Percentiles rank a stretch among this genome's conserved stretches.
phyloP scores from a whole-genome alignment of 2,329 filamentous ascomycete genomes.

The Fusarium fracticaudum region DNA sequence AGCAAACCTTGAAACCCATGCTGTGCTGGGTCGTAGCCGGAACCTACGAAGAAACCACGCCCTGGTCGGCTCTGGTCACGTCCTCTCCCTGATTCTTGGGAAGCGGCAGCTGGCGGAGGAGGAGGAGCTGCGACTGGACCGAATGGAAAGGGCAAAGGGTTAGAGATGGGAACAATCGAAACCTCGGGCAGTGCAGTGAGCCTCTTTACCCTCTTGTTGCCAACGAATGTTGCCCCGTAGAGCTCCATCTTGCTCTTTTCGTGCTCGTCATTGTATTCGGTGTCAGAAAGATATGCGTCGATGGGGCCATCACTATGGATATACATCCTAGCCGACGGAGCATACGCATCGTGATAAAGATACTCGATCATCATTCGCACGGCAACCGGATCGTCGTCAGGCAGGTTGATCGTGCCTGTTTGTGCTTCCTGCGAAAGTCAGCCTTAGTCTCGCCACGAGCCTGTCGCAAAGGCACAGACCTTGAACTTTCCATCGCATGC shows the following conservation, averaged over 20 bases:
- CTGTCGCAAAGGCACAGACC: neutral
- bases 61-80: rapidly evolving
- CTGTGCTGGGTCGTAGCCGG: rapidly evolving
- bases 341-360: conserved; percentile 9
- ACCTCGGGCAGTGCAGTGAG: rapidly evolving
- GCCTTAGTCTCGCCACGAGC: neutral
- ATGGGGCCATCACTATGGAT: no score
- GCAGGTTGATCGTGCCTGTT: neutral
- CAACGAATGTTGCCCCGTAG: rapidly evolving
- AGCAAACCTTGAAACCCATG: rapidly evolving
- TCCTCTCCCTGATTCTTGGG: neutral
- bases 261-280: no score
- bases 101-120: rapidly evolving
- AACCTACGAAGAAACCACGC: rapidly evolving
- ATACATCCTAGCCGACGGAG: no score
- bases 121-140: rapidly evolving
- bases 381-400: neutral
- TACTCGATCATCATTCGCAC: conserved; percentile 14
- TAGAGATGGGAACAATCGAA: rapidly evolving
- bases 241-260: neutral
- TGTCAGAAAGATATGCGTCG: rapidly evolving
- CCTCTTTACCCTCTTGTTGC: neutral
- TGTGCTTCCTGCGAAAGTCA: neutral
- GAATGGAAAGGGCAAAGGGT: rapidly evolving
- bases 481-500: neutral